Base-by-base conservation (phyloP, 164 flowering plant genomes). In the Stephania japonica region DNA sequence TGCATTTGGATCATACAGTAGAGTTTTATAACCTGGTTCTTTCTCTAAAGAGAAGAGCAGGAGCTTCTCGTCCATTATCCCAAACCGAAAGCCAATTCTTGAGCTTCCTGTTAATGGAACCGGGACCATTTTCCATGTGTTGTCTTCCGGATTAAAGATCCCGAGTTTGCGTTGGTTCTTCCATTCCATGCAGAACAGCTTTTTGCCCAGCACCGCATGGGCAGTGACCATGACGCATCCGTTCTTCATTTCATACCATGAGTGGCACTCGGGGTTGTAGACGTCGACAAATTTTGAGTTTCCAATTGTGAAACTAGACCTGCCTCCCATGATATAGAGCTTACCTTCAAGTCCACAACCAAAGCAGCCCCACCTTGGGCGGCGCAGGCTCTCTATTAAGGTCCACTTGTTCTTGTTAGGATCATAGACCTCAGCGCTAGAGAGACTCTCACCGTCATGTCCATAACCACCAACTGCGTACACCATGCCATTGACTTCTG, bases 191-290 rank as follows among this genome's bases (percentile, higher is more conserved):
- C 98, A 95, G 77, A 86, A 95, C 44, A 95, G 91, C 86, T 83
- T 86, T 65, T 85, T 84, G 16, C 85, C 91, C 44, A 95, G 71
- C 63, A 89, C 92, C 21, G 97, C 97, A 78, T 95, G 98, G 41
- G 99, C 87, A 7, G 97, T 93, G 68, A 95, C 97, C 99, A 95
- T 95, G 26, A 90, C 97, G 73, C 96, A 88, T 2, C 99, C 99
- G 56, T 91, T 95, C 84, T 91, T 93, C 92, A 89, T 84, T 81
- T 90, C 92, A 7, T 81, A 69, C 99, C 99, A 95, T 7, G 86
- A 67, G 72, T 85, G 92, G 73, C 42, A 68, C 74, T 86, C 85
- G 12, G 97, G 87, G 81, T 84, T 62, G 81, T 95, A 95, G 21
- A 91, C 87, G 69, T 92, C 96, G 53, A 93, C 88, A 73, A 83